Evolutionary conservation across 768 basidiomycete genomes (phyloP).

Genomic region (Pleurotus sapidus): DNA sequence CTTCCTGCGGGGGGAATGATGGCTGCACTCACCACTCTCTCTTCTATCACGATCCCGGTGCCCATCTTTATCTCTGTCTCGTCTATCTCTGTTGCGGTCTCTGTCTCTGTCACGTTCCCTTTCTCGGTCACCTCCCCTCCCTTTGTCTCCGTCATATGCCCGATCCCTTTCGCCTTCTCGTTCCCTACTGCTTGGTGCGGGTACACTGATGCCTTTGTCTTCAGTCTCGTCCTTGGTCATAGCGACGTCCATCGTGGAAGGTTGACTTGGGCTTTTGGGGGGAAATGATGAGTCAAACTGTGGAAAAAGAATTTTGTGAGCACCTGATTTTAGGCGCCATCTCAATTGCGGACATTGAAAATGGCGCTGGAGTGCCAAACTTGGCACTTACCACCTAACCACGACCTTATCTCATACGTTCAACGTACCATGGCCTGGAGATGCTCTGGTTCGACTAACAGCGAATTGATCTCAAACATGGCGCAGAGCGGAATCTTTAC

Average conservation of each 20-base stretch:
- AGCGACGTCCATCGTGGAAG: conserved; percentile 67
- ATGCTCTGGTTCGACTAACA: conserved; percentile 66
- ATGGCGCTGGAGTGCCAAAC: background rate
- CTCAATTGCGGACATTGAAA: background rate
- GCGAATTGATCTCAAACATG: conserved; percentile 74
- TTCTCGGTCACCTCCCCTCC: conserved; percentile 31
- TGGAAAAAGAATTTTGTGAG: conserved; percentile 7
- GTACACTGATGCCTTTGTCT: conserved; percentile 48
- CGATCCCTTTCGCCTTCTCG: conserved; percentile 33
- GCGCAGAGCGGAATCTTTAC: conserved; percentile 47
- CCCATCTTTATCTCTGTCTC: conserved; percentile 44
- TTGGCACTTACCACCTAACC: background rate
- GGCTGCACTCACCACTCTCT: conserved; percentile 45
- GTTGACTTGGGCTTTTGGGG: background rate
- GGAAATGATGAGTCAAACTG: conserved; percentile 6
- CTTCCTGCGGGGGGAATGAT: conserved; percentile 10
- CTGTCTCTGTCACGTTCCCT: conserved; percentile 39
- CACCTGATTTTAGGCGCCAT: conserved; percentile 3
- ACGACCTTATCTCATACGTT: background rate
- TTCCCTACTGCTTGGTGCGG: conserved; percentile 38
- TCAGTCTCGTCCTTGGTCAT: conserved; percentile 76
- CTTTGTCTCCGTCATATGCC: conserved; percentile 22
- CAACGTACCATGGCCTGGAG: conserved; percentile 72
- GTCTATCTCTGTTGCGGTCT: conserved; percentile 40
- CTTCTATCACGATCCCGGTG: conserved; percentile 44